These are phyloP conservation scores for Perkinsus chesapeaki DNA, from an alignment of 169 alveolate species.

Conservation along the genomic window DNA sequence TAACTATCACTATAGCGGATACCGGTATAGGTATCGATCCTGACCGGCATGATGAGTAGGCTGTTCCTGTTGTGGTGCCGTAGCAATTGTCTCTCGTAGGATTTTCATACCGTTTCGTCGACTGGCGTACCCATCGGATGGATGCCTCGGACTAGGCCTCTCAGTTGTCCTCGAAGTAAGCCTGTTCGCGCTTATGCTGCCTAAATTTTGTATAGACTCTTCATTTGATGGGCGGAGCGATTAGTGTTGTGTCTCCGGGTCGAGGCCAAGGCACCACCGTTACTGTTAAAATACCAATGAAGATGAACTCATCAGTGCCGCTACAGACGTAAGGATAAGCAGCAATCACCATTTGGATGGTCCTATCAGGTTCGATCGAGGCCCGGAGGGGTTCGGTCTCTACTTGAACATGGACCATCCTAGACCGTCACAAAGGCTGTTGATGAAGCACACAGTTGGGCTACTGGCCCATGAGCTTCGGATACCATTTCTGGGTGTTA, in stretches of 20 bases:
- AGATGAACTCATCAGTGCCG: not conserved
- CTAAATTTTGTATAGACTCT: not conserved
- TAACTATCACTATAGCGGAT: not conserved
- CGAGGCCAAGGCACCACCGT: not conserved
- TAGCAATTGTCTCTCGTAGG: not conserved
- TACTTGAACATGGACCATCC: not conserved
- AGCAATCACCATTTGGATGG: not conserved
- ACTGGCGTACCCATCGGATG: not conserved
- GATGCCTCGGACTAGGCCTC: not conserved
- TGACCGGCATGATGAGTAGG: not conserved
- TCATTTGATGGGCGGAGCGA: not conserved
- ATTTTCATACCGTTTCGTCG: not conserved
- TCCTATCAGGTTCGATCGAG: not conserved
- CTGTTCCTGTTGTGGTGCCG: not conserved
- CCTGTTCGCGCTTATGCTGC: not conserved
- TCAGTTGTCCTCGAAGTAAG: not conserved
- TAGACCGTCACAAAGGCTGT: not conserved
- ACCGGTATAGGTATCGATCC: not conserved
- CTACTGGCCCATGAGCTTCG: not conserved
- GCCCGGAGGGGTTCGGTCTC: not conserved
- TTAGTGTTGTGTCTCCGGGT: not conserved
- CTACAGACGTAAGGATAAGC: not conserved
- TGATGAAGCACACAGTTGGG: not conserved
- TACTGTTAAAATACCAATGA: not conserved
- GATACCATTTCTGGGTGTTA: not conserved